Evolutionary conservation across 257 asterid genomes (phyloP).

Genomic region (Solanum chilense): DNA sequence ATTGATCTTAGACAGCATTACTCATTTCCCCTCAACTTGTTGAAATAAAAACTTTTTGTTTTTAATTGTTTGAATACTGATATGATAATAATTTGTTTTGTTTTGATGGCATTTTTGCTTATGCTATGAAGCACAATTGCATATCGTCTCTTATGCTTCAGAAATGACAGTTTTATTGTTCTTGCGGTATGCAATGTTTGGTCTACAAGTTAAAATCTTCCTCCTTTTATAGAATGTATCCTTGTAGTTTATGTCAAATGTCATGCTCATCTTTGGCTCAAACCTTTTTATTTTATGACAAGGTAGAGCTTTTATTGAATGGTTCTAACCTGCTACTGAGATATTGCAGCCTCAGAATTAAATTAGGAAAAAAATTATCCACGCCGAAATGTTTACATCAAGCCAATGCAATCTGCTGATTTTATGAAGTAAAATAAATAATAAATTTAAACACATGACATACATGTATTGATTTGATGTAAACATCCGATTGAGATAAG

Average conservation of each 20-base stretch:
- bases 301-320: not conserved
- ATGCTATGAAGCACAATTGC: not conserved
- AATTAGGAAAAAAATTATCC: no score
- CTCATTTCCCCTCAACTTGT: not conserved
- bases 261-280: not conserved
- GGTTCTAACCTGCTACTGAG: not conserved
- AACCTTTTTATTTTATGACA: not conserved
- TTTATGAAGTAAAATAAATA: no score
- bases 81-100: not conserved
- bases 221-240: not conserved
- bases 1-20: not conserved
- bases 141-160: not conserved
- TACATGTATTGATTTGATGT: no score
- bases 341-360: no score
- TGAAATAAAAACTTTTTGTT: not conserved
- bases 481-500: no score
- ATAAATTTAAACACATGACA: no score
- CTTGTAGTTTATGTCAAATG: not conserved
- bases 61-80: not conserved
- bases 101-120: not conserved
- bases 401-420: no score
- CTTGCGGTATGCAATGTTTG: not conserved
- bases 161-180: not conserved
- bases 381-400: no score
- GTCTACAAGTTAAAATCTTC: not conserved